phyloP scores from a whole-genome alignment of 2,329 filamentous ascomycete genomes.

The Monilinia laxa region DNA sequence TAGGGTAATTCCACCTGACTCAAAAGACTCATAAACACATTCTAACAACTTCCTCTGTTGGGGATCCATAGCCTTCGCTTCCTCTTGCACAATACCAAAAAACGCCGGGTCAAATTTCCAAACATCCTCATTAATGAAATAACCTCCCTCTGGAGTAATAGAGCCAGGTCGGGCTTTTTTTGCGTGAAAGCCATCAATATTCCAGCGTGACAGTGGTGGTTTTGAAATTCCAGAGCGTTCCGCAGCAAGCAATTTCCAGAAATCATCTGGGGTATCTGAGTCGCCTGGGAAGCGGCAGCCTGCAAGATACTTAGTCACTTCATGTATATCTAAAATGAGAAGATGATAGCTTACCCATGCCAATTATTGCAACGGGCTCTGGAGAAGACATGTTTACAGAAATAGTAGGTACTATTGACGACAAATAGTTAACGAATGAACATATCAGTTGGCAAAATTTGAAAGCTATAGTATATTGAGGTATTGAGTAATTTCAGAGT shows the following conservation, averaged over 20 bases:
- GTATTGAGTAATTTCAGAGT: not conserved
- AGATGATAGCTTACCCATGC: slow-evolving; percentile 36
- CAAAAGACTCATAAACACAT: slow-evolving; percentile 17
- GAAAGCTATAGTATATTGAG: not conserved
- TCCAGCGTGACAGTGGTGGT: slow-evolving; percentile 28
- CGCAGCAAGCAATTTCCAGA: slow-evolving; percentile 29
- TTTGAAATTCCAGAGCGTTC: slow-evolving; percentile 23
- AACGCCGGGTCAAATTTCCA: slow-evolving; percentile 29
- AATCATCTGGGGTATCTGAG: slow-evolving; percentile 23
- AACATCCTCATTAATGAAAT: slow-evolving; percentile 36
- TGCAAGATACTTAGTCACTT: not conserved
- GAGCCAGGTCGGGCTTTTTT: slow-evolving; percentile 25
- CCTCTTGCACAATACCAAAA: slow-evolving; percentile 17
- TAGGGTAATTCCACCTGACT: slow-evolving; percentile 15
- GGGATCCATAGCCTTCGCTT: slow-evolving; percentile 18
- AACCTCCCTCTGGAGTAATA: slow-evolving; percentile 25
- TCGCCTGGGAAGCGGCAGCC: slow-evolving; percentile 51
- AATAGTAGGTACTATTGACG: not conserved
- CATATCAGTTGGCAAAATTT: not conserved
- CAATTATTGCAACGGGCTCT: slow-evolving; percentile 41
- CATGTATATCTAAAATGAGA: not conserved
- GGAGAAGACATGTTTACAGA: not conserved
- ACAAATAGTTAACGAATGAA: not conserved
- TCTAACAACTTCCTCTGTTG: slow-evolving; percentile 21
- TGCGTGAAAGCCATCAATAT: slow-evolving; percentile 27